These are phyloP conservation scores for Drechslerella dactyloides DNA, from an alignment of 2,329 filamentous ascomycete genomes.

Conservation along the genomic window DNA sequence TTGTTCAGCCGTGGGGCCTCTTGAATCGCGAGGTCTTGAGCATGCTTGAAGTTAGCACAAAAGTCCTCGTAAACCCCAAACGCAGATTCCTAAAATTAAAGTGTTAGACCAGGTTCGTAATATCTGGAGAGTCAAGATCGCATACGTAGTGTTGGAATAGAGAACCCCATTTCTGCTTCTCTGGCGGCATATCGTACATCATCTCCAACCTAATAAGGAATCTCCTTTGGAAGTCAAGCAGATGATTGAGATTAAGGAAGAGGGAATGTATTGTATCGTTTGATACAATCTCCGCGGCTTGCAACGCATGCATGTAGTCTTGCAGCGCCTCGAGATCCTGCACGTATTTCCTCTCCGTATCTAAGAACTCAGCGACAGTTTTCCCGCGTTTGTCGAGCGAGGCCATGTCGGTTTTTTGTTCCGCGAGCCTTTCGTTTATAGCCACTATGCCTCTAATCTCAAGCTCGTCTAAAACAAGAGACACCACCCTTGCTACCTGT, in stretches of 20 bases:
- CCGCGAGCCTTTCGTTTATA: conserved; percentile 66
- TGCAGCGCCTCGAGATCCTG: conserved; percentile 95
- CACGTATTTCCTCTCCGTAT: conserved; percentile 96
- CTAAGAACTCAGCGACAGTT: conserved; percentile 87
- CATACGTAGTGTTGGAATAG: conserved; percentile 76
- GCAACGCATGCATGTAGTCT: conserved; percentile 85
- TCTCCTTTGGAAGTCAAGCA: conserved; percentile 91
- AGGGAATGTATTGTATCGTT: conserved; percentile 93
- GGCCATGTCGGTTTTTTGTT: conserved; percentile 62
- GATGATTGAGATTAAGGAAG: conserved; percentile 92
- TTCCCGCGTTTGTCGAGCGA: conserved; percentile 78
- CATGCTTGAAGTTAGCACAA: conserved; percentile 73
- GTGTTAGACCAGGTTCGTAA: conserved; percentile 10
- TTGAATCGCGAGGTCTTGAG: conserved; percentile 54
- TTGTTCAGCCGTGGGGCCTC: conserved; percentile 52
- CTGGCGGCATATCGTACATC: conserved; percentile 79
- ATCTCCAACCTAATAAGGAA: conserved; percentile 97
- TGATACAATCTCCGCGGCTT: conserved; percentile 83
- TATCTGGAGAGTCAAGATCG: conserved; percentile 15
- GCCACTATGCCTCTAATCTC: conserved; percentile 77
- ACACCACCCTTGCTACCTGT: conserved; percentile 87
- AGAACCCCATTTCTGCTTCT: conserved; percentile 90
- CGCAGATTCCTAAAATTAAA: conserved; percentile 65
- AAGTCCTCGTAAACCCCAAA: conserved; percentile 96
- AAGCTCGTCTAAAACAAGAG: conserved; percentile 85